Evolutionary conservation across 108 stramenopile species (phyloP), one percentile per base, ranked within the genome.

Genomic region (Nannochloropsis granulata): DNA sequence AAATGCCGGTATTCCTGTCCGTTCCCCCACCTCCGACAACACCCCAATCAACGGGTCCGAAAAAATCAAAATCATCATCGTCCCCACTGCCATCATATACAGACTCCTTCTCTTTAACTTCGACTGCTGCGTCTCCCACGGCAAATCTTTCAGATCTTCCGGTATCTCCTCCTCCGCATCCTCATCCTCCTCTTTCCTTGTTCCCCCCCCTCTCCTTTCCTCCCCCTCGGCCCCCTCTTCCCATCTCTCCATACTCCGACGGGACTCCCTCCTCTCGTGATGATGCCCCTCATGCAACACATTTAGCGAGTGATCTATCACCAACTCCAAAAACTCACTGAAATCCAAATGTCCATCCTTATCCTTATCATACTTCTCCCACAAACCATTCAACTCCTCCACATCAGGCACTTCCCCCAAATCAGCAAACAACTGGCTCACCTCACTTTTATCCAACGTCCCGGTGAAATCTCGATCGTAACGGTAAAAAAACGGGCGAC

Each of bases 41-140:
- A 97, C 96, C 84, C 97, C 96, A 13, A 98, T 97, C 96, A 98
- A 97, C 12, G 98, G 96, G 89, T 98, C 98, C 13, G 44, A 25
- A 93, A 98, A 97, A 25, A 96, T 80, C 26, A 97, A 84, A 26
- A 98, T 96, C 23, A 98, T 85, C 13, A 85, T 45, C 43, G 96
- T 96, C 43, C 98, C 98, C 42, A 94, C 78, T 11, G 89, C 78
- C 43, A 98, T 93, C 92, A 95, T 95, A 12, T 56, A 44, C 82
- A 96, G 93, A 34, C 97, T 94, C 83, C 93, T 91, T 79, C 90
- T 80, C 84, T 95, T 96, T 19, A 86, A 24, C n/a, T 10, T 16
- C 56, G 56, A 71, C 56, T 71, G 56, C 56, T 71, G 56, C 56
- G 11, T 71, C n/a, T 71, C 56, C 56, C 56, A 71, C 21, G 56